These are phyloP conservation scores for Lathyrus tuberosus DNA, from an alignment of 306 rosid genomes.

Conservation along the genomic window DNA sequence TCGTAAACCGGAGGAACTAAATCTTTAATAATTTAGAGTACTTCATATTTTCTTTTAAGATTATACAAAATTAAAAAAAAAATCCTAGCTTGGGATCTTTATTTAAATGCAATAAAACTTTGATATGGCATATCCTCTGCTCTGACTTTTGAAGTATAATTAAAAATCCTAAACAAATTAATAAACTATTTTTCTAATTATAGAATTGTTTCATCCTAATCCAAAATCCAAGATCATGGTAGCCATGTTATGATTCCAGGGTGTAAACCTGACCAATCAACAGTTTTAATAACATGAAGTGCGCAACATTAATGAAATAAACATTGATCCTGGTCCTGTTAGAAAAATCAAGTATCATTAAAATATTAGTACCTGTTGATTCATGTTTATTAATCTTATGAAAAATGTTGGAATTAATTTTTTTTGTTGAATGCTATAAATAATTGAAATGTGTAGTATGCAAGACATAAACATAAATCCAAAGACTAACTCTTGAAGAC, in stretches of 20 bases:
- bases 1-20: too few species aligned
- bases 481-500: conserved; percentile 6
- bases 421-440: conserved; percentile 41
- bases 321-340: conserved; percentile 2
- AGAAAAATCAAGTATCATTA: neutral
- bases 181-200: neutral
- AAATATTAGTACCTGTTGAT: conserved; percentile 17
- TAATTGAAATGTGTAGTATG: neutral
- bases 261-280: conserved; percentile 31
- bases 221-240: conserved; percentile 23
- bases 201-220: neutral
- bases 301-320: conserved; percentile 22
- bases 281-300: conserved; percentile 15
- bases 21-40: too few species aligned
- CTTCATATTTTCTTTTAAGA: neutral
- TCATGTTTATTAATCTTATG: neutral
- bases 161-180: neutral
- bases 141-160: neutral
- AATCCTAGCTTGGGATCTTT: neutral
- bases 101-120: neutral
- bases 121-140: neutral
- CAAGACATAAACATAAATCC: neutral
- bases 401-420: neutral
- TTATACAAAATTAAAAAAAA: neutral
- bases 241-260: conserved; percentile 42